Percentiles rank a stretch among this genome's conserved stretches.
Conservation (phyloP, 2,329 filamentous ascomycete genomes). For the Sclerotiophoma versabilis region DNA sequence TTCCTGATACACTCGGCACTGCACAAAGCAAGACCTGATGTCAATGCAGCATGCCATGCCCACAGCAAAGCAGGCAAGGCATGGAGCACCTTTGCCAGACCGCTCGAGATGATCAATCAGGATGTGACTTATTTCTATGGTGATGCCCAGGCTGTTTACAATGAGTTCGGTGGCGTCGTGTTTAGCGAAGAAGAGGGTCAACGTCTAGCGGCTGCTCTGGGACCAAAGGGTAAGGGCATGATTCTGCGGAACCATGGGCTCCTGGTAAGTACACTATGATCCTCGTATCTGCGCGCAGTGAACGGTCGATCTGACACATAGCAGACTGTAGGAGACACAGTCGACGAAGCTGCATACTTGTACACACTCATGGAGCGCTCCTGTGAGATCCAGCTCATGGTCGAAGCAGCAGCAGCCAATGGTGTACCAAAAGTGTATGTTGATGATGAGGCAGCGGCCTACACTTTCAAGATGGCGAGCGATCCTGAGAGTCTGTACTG, state of each 20-base stretch:
- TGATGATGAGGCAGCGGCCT: constrained; percentile 63
- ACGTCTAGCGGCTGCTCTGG: constrained; percentile 69
- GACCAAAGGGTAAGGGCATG: constrained; percentile 66
- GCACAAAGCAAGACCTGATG: constrained; percentile 69
- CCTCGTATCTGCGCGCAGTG: background rate
- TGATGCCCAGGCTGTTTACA: constrained; percentile 69
- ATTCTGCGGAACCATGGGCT: constrained; percentile 77
- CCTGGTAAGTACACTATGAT: constrained; percentile 47
- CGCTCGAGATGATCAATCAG: constrained; percentile 74
- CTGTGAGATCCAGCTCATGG: constrained; percentile 71
- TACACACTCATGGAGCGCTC: constrained; percentile 73
- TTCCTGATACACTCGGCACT: constrained; percentile 75
- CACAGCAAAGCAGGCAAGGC: constrained; percentile 72
- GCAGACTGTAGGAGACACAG: constrained; percentile 70
- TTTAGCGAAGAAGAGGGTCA: constrained; percentile 69
- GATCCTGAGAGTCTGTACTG: constrained; percentile 60
- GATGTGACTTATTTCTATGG: constrained; percentile 70
- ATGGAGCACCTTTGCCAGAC: constrained; percentile 69
- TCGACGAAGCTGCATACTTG: constrained; percentile 76
- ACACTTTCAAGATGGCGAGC: constrained; percentile 59
- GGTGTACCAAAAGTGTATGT: constrained; percentile 61
- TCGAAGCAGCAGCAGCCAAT: constrained; percentile 69
- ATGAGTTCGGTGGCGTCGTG: constrained; percentile 69
- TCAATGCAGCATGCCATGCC: constrained; percentile 72
- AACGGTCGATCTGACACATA: constrained; percentile 5